phyloP scores from a whole-genome alignment of 2,329 filamentous ascomycete species.

The Triangularia verruculosa region DNA sequence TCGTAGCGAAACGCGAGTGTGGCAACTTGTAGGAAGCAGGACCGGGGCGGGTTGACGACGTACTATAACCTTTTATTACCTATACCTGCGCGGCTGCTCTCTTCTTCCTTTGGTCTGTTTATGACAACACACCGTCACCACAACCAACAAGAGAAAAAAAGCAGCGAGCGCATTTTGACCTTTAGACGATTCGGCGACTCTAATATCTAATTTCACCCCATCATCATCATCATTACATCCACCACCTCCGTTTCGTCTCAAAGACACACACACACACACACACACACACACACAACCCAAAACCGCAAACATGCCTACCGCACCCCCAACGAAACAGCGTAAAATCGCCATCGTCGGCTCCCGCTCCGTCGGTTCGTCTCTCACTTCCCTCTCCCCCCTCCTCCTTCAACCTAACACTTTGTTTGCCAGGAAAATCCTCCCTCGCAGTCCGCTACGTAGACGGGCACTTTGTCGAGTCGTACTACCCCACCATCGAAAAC shows the following conservation, averaged over 20 bases:
- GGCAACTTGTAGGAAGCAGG: background rate
- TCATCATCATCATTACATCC: background rate
- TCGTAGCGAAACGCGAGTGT: background rate
- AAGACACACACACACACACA: background rate
- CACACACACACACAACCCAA: too few relatives aligned
- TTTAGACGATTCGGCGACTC: background rate
- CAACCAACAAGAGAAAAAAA: background rate
- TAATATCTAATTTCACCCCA: background rate
- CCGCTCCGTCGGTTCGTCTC: slow-evolving; percentile 67
- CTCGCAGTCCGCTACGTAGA: slow-evolving; percentile 97
- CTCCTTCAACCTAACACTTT: background rate
- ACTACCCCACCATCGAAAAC: slow-evolving; percentile 99
- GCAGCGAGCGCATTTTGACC: background rate
- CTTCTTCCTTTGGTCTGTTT: background rate
- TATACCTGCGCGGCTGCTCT: background rate
- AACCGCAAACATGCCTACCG: slow-evolving; percentile 49
- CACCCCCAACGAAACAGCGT: slow-evolving; percentile 76
- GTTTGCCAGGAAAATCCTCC: slow-evolving; percentile 85
- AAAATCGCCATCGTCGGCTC: slow-evolving; percentile 96
- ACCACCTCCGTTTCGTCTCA: background rate
- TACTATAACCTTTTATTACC: background rate
- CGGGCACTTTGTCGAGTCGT: slow-evolving; percentile 96
- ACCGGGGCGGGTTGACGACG: too few relatives aligned
- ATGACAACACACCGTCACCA: background rate
- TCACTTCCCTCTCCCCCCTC: background rate